Evolutionary conservation across 768 basidiomycete genomes (phyloP).

Genomic region (Tricholoma sp.): DNA sequence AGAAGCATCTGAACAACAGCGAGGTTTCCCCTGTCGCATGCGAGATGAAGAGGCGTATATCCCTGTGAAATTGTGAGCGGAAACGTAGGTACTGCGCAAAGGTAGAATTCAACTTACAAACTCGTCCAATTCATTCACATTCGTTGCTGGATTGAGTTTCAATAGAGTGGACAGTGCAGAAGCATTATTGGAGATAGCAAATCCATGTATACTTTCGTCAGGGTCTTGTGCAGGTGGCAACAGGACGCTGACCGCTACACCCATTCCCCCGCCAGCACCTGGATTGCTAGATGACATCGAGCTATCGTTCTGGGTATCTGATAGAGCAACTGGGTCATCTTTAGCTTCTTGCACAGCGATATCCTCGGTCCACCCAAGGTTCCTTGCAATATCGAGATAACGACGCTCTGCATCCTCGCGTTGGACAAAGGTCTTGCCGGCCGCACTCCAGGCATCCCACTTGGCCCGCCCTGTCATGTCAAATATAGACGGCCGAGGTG

Average conservation of each 20-base stretch:
- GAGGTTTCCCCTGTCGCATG: constrained; percentile 73
- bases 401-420: constrained; percentile 48
- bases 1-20: constrained; percentile 56
- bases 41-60: constrained; percentile 83
- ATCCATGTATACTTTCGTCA: constrained; percentile 48
- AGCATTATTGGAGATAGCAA: constrained; percentile 58
- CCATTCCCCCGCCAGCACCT: constrained; percentile 44
- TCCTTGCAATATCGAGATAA: constrained; percentile 66
- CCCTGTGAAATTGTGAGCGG: constrained; percentile 45
- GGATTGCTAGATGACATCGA: constrained; percentile 14
- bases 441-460: constrained; percentile 77
- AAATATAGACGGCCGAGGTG: constrained; percentile 66
- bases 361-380: constrained; percentile 60
- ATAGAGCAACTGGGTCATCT: constrained; percentile 26
- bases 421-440: constrained; percentile 44
- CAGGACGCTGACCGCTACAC: constrained; percentile 60
- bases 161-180: constrained; percentile 40
- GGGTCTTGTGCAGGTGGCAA: constrained; percentile 25
- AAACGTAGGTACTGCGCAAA: not conserved
- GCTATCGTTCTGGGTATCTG: constrained; percentile 33
- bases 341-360: constrained; percentile 5
- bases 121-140: constrained; percentile 64
- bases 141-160: constrained; percentile 30
- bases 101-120: constrained; percentile 48
- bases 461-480: constrained; percentile 78